Evolutionary conservation across 805 yeast genomes (phyloP).

Genomic region (Priceomyces fermenticarens): DNA sequence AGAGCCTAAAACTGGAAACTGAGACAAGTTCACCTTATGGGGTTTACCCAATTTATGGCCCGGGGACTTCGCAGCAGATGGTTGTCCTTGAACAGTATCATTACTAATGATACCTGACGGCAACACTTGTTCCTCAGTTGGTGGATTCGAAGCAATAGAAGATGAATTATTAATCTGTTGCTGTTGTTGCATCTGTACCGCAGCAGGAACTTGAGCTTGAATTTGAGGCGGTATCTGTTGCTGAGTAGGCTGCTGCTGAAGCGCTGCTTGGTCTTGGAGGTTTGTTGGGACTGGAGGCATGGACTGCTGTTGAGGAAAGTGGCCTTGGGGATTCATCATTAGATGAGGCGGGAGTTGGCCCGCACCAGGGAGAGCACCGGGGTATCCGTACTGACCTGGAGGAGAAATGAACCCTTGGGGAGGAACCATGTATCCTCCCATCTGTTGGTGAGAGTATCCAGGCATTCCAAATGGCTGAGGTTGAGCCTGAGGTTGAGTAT

Average conservation of each 20-base stretch:
- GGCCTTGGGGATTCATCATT: conserved; percentile 16
- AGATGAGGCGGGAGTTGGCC: conserved; percentile 18
- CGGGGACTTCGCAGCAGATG: too few relatives aligned
- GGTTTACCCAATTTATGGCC: too few relatives aligned
- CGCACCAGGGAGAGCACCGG: conserved; percentile 16
- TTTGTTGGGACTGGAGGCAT: conserved; percentile 12
- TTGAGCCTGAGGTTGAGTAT: conserved; percentile 23
- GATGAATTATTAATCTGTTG: neutral
- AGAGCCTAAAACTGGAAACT: conserved; percentile 55
- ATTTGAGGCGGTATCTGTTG: conserved; percentile 3
- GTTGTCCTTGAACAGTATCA: neutral
- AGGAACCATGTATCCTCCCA: conserved; percentile 41
- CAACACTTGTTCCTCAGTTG: too few relatives aligned
- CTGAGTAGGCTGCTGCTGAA: conserved; percentile 10
- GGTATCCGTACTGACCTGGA: conserved; percentile 33
- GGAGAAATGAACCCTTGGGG: conserved; percentile 37
- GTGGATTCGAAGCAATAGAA: neutral
- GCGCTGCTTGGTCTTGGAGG: conserved; percentile 11
- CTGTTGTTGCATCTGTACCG: neutral
- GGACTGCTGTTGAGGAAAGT: conserved; percentile 12
- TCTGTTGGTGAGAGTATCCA: conserved; percentile 31
- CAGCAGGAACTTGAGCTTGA: neutral
- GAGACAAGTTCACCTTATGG: conserved; percentile 36
- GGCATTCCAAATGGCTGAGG: conserved; percentile 29
- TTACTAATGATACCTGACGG: too few relatives aligned